Evolutionary conservation across 2,329 filamentous ascomycete species (phyloP), one percentile per base, ranked within the genome.

Genomic region (Xylariaceae sp.): DNA sequence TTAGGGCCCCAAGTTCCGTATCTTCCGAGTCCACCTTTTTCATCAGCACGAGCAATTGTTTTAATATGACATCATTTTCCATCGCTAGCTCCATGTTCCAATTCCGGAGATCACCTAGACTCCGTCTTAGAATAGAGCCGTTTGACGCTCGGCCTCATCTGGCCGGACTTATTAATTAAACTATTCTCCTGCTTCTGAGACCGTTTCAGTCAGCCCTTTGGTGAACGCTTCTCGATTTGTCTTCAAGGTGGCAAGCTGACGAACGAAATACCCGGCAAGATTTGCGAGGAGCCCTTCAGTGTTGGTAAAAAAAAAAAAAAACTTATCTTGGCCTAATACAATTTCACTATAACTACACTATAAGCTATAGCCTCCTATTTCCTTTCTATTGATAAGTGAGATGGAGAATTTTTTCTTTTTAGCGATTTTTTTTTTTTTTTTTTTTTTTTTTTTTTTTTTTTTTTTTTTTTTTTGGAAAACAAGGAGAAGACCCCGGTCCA

Each of bases 131-230:
- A 57, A 53, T 59, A 57, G 45, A 56, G 50, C 46, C 40, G 26
- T 9, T 40, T 52, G 53, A 50, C 55, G 56, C 54, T 49, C 52
- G 47, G 47, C 55, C 40, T 44, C 49, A 56, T 51, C 53, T n/a
- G n/a, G n/a, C n/a, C n/a, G n/a, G n/a, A n/a, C n/a, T n/a, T 48
- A 43, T 32, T 53, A 62, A 62, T 62, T 55, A 59, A 59, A 62
- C 48, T 48, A 23, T 57, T 14, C 49, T 50, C 52, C 41, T 55
- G 52, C 48, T 54, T 40, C 52, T 51, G 40, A 45, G 45, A 47
- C 23, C 40, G 26, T 52, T 37, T 50, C 49, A 47, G 45, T 43
- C 40, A 19, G 26, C 10, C 32, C 14, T 37, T 37, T 37, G 32
- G 32, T 16, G 3, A 37, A 37, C 14, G 32, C 32, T 37, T 37